A percentile compares a stretch with the other conserved stretches of the same genome.
These are phyloP conservation scores for Neoboletus brunneissimus DNA, from an alignment of 768 basidiomycete species.

Conservation along the genomic window DNA sequence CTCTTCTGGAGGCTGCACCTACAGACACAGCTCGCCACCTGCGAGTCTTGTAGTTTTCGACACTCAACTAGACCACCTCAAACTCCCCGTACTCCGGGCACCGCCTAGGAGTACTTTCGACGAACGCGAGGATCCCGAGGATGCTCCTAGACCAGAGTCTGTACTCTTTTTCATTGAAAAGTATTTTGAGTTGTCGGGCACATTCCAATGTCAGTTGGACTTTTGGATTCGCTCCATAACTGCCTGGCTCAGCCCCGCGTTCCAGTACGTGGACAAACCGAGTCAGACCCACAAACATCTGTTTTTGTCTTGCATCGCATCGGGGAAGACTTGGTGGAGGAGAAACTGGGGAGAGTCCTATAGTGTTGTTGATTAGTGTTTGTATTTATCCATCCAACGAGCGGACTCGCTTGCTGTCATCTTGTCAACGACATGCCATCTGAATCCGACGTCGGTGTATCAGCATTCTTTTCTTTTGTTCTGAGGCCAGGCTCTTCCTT, in stretches of 20 bases:
- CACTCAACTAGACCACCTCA: constrained; percentile 49
- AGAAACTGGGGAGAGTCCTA: not conserved
- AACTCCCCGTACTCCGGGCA: constrained; percentile 44
- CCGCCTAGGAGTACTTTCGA: constrained; percentile 16
- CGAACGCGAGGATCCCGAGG: constrained; percentile 18
- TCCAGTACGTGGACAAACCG: constrained; percentile 12
- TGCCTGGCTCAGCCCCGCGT: constrained; percentile 1
- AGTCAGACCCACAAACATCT: not conserved
- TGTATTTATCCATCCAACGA: not conserved
- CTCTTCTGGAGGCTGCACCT: not conserved
- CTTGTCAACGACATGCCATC: constrained; percentile 17
- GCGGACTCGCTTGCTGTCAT: not conserved
- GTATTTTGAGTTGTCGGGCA: constrained; percentile 54
- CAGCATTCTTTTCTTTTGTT: constrained; percentile 50
- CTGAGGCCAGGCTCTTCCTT: constrained; percentile 75
- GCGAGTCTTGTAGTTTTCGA: constrained; percentile 57
- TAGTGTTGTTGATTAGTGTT: constrained; percentile 19
- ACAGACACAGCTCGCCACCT: constrained; percentile 16
- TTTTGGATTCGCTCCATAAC: not conserved
- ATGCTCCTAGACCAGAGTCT: constrained; percentile 31
- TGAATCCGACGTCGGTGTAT: constrained; percentile 11
- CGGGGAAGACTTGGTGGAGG: constrained; percentile 1
- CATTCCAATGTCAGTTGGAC: constrained; percentile 43
- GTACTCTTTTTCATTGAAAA: constrained; percentile 43
- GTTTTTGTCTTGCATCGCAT: constrained; percentile 14